These are phyloP conservation scores for Monosporascus sp. DNA, from an alignment of 2,329 filamentous ascomycete species.

Conservation along the genomic window DNA sequence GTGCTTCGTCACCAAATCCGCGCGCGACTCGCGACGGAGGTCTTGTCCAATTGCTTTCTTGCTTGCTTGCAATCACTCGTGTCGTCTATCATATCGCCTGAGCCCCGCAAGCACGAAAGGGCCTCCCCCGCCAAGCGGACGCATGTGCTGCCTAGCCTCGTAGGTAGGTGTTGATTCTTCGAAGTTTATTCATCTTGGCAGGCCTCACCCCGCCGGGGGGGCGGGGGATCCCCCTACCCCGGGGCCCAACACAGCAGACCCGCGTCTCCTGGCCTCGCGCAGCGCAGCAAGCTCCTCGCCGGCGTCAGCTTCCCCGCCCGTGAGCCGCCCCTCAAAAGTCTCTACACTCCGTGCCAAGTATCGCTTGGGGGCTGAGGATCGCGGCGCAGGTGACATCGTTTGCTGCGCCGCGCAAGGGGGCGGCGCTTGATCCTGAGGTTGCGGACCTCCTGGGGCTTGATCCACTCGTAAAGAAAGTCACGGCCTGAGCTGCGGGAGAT, in stretches of 20 bases:
- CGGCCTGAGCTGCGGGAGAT: slow-evolving; percentile 44
- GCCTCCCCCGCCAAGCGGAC: slow-evolving; percentile 10
- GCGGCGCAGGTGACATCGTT: slow-evolving; percentile 49
- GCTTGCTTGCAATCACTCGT: background rate
- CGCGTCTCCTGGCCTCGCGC: background rate
- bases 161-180: too few relatives aligned
- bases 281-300: slow-evolving; percentile 37
- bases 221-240: slow-evolving; percentile 20
- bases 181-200: too few relatives aligned
- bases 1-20: slow-evolving; percentile 25
- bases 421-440: slow-evolving; percentile 42
- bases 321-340: slow-evolving; percentile 27
- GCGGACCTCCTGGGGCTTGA: slow-evolving; percentile 31
- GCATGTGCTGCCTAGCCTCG: too few relatives aligned
- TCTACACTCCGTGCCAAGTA: slow-evolving; percentile 3
- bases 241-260: slow-evolving; percentile 15
- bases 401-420: slow-evolving; percentile 36
- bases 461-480: slow-evolving; percentile 19
- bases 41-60: slow-evolving; percentile 26
- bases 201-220: slow-evolving; percentile 16
- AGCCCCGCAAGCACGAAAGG: background rate
- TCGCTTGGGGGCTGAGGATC: slow-evolving; percentile 32
- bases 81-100: background rate
- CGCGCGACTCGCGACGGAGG: slow-evolving; percentile 33
- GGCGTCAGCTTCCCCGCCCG: slow-evolving; percentile 61